A percentile compares a stretch with the other conserved stretches of the same genome.
Conservation (phyloP, 257 asterid species). For the Solanum ossicruentum region DNA sequence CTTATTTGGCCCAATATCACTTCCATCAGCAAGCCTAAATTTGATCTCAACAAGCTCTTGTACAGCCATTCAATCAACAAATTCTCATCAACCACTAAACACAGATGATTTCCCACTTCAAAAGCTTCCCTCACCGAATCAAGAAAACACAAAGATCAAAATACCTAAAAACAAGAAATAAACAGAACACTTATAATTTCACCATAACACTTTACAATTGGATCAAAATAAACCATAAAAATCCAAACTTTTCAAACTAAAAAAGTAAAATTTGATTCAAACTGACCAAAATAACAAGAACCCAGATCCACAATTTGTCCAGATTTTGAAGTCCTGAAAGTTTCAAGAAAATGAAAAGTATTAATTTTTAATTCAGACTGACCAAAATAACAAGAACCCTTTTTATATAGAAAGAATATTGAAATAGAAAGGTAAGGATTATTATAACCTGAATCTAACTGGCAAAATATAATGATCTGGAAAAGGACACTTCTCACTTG, state of each 20-base stretch:
- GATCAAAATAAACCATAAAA: neutral
- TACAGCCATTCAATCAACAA: conserved; percentile 41
- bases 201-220: neutral
- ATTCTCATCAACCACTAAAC: conserved; percentile 17
- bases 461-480: conserved; percentile 2
- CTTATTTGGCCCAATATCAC: conserved; percentile 87
- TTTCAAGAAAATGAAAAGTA: neutral
- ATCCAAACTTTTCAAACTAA: neutral
- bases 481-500: conserved; percentile 6
- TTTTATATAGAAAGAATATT: conserved; percentile 5
- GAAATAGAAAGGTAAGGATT: conserved; percentile 3
- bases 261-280: neutral
- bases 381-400: neutral
- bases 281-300: neutral
- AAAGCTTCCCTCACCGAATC: neutral
- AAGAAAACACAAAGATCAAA: neutral
- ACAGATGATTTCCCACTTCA: conserved; percentile 1
- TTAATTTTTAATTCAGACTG: neutral
- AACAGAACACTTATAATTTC: neutral
- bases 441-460: neutral
- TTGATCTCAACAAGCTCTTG: conserved; percentile 77
- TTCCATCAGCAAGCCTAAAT: conserved; percentile 93
- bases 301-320: neutral
- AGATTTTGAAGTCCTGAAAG: neutral
- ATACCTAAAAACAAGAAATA: neutral